These are phyloP conservation scores for Alternaria rosae DNA, from an alignment of 2,329 filamentous ascomycete genomes.

Conservation along the genomic window DNA sequence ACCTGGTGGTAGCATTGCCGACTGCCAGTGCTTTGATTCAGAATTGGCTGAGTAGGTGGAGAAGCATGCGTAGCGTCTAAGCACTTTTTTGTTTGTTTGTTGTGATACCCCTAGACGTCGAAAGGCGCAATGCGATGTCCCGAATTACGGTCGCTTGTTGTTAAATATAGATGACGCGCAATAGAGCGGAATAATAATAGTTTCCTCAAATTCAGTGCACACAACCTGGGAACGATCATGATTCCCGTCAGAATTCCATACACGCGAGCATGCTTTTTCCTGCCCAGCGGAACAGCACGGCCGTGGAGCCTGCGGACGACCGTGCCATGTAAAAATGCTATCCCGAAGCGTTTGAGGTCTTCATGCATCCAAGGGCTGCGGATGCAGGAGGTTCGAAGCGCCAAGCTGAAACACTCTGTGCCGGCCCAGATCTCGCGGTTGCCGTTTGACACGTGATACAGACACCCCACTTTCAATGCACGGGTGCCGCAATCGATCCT, in stretches of 20 bases:
- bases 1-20: slow-evolving; percentile 29
- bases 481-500: slow-evolving; percentile 15
- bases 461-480: slow-evolving; percentile 15
- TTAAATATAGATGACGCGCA: slow-evolving; percentile 9
- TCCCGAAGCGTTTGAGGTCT: slow-evolving; percentile 24
- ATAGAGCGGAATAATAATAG: background rate
- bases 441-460: slow-evolving; percentile 15
- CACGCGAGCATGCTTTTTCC: background rate
- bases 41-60: slow-evolving; percentile 12
- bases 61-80: background rate
- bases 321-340: background rate
- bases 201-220: background rate
- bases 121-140: slow-evolving; percentile 2
- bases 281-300: background rate
- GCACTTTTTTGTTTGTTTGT: slow-evolving; percentile 7
- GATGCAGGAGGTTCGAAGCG: slow-evolving; percentile 23
- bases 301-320: background rate
- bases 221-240: background rate
- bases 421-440: slow-evolving; percentile 7
- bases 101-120: slow-evolving; percentile 13
- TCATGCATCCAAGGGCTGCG: slow-evolving; percentile 12
- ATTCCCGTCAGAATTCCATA: background rate
- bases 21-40: slow-evolving; percentile 42
- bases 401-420: slow-evolving; percentile 26
- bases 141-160: background rate